Evolutionary conservation across 805 yeast species (phyloP).

Genomic region (Suhomyces tanzawaensis): DNA sequence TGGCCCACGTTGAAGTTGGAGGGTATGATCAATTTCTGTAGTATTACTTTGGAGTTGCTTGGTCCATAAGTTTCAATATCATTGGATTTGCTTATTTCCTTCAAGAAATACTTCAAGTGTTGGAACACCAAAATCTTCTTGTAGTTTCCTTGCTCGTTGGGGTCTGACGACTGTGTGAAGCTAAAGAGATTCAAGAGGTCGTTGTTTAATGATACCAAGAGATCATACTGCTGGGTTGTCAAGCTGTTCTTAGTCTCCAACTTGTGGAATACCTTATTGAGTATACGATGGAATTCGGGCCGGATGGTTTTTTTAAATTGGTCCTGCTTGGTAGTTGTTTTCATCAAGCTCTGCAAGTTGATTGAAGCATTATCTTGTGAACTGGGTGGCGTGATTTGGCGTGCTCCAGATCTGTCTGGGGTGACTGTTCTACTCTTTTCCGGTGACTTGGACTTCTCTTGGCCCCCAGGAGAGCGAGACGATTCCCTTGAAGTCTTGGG

Average conservation of each 20-base stretch:
- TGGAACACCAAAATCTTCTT: slow-evolving; percentile 35
- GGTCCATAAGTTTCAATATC: slow-evolving; percentile 3
- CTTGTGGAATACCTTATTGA: slow-evolving; percentile 22
- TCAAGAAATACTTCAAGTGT: slow-evolving; percentile 37
- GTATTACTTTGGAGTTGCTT: slow-evolving; percentile 12
- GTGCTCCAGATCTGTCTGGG: not conserved
- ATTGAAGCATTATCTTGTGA: not conserved
- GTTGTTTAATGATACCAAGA: slow-evolving; percentile 19
- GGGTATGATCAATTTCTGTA: slow-evolving; percentile 37
- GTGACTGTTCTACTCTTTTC: not conserved
- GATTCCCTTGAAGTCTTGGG: slow-evolving; percentile 18
- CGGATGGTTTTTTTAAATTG: slow-evolving; percentile 10
- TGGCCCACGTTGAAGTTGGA: slow-evolving; percentile 18
- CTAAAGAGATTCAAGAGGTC: slow-evolving; percentile 17
- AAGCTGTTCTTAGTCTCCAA: slow-evolving; percentile 31
- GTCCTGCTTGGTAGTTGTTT: slow-evolving; percentile 9
- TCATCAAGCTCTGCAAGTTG: slow-evolving; percentile 6
- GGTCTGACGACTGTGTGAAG: slow-evolving; percentile 19
- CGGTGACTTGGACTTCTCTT: not conserved
- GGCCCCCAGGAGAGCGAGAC: slow-evolving; percentile 17
- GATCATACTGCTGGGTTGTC: slow-evolving; percentile 32
- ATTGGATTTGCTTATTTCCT: slow-evolving; percentile 29
- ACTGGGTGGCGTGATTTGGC: not conserved
- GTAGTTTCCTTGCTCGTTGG: slow-evolving; percentile 12
- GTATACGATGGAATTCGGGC: slow-evolving; percentile 16